Evolutionary conservation across 148 eudicot genomes (phyloP), one percentile per base, ranked within the genome.

Genomic region (Suaeda aralocaspica): DNA sequence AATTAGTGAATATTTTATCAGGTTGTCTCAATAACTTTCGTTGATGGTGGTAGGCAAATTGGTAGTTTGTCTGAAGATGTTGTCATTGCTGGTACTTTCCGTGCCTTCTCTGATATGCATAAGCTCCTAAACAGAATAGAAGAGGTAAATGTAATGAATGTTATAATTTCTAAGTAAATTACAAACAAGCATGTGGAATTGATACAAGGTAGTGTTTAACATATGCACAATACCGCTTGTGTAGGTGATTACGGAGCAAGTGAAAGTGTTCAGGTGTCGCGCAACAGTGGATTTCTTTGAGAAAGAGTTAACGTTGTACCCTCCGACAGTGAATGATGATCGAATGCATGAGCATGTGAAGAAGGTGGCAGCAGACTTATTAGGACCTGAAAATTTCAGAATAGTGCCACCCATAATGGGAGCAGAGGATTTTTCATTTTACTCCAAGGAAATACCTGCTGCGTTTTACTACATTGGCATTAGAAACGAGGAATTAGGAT

Each of bases 341-440:
- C 34, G 39, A 1, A 86, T 88, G 88, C 82, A 85, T 51, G 87
- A 81, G 61, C 90, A 89, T 55, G 85, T 86, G 33, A 79, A 65
- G 78, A 85, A 75, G 75, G 84, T 83, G 49, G 82, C 83, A 0
- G 22, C 46, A 24, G 96, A 84, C 31, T 51, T 92, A 61, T 62
- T 84, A 4, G 96, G 97, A 1, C 70, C 77, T 0, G 56, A 71
- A 0, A 79, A 72, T 19, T 89, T 87, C 70, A 58, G 46, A 48
- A 82, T 77, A 0, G 87, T 81, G 21, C 70, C 71, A 0, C 89
- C 90, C 2, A 29, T 87, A 25, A 89, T 91, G 97, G 97, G 97
- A 0, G 86, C 95, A 0, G 97, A 92, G 82, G 97, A 92, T 73
- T 92, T 92, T 79, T 83, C 97, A 2, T 92, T 92, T 70, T 92